These are phyloP conservation scores for Hemileia vastatrix DNA, from an alignment of 1,284 basidiomycete genomes.

Conservation along the genomic window DNA sequence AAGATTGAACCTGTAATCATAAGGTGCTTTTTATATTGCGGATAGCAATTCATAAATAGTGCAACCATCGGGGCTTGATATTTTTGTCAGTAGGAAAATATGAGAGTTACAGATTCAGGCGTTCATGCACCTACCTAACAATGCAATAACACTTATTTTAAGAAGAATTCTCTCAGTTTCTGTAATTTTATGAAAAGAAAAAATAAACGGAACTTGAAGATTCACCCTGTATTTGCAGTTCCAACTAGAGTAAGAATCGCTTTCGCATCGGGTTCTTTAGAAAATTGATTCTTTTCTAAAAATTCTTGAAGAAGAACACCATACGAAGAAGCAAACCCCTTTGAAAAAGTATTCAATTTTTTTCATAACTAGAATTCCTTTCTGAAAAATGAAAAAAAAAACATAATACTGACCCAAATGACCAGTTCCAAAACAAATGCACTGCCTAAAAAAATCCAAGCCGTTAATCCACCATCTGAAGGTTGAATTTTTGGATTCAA, in stretches of 20 bases:
- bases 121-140: background rate
- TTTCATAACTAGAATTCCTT: background rate
- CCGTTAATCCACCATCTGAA: conserved; percentile 1
- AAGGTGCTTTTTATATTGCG: background rate
- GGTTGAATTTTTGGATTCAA: too few species aligned
- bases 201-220: conserved; percentile 9
- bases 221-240: conserved; percentile 20
- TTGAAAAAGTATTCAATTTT: background rate
- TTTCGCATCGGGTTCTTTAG: conserved; percentile 6
- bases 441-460: conserved; percentile 14
- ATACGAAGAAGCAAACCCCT: conserved; percentile 21
- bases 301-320: conserved; percentile 20
- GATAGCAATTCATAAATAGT: conserved; percentile 10
- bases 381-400: background rate
- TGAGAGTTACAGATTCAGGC: background rate
- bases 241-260: conserved; percentile 20
- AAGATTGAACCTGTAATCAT: background rate
- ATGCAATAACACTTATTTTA: background rate
- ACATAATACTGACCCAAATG: conserved; percentile 11
- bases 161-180: background rate
- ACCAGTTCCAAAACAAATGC: conserved; percentile 19
- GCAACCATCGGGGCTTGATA: conserved; percentile 14
- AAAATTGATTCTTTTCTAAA: conserved; percentile 14
- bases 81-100: background rate
- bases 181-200: background rate